A percentile compares a stretch with the other conserved stretches of the same genome.
These are phyloP conservation scores for Planoprotostelium fungivorum DNA, from an alignment of 78 protist species.

Conservation along the genomic window DNA sequence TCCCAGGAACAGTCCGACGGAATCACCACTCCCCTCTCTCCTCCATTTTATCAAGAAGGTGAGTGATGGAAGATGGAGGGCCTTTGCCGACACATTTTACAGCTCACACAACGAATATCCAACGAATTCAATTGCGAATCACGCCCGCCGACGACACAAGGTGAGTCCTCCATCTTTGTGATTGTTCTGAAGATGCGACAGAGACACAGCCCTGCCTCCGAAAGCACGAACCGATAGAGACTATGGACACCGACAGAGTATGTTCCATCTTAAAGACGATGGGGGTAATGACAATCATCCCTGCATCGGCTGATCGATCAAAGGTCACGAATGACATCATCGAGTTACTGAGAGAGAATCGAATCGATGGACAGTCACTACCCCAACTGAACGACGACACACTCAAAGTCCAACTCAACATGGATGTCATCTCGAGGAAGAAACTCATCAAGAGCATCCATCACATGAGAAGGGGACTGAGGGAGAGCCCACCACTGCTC, in stretches of 20 bases:
- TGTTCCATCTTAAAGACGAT: background rate
- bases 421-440: background rate
- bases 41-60: background rate
- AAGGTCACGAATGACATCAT: background rate
- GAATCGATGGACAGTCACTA: background rate
- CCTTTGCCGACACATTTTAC: background rate
- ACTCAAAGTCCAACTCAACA: background rate
- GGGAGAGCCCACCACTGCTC: background rate
- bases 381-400: background rate
- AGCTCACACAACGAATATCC: background rate
- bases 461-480: background rate
- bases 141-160: background rate
- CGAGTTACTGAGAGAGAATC: background rate
- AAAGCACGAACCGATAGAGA: background rate
- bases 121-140: background rate
- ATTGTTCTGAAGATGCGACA: background rate
- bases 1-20: background rate
- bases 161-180: background rate
- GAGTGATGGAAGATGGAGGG: background rate
- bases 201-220: background rate
- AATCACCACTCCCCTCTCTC: background rate
- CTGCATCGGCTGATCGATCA: background rate
- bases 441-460: background rate
- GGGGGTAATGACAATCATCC: background rate
- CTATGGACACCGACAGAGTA: background rate